Percentiles rank a stretch among this genome's conserved stretches.
phyloP scores from a whole-genome alignment of 2,329 filamentous ascomycete genomes.

The Fusarium subtropicale region DNA sequence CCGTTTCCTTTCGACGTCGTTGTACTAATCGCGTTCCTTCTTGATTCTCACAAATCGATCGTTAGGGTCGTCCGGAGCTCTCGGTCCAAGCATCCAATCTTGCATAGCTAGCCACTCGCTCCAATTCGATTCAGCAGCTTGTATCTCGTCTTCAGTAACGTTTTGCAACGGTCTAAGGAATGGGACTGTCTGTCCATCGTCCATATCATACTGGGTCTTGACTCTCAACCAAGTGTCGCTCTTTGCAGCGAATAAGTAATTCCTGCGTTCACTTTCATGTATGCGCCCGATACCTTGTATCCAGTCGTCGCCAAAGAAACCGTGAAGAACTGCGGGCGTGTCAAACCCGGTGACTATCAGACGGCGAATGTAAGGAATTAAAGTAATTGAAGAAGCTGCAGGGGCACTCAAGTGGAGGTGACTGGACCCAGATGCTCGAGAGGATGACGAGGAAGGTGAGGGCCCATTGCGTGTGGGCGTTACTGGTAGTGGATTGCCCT shows the following conservation, averaged over 20 bases:
- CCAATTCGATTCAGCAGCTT: conserved; percentile 85
- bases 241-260: conserved; percentile 96
- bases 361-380: conserved; percentile 90
- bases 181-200: conserved; percentile 83
- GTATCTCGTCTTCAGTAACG: conserved; percentile 82
- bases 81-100: conserved; percentile 96
- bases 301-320: conserved; percentile 98
- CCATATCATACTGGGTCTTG: conserved; percentile 91
- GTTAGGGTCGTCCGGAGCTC: conserved; percentile 65
- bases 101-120: conserved; percentile 97
- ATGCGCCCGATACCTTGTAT: conserved; percentile 79
- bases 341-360: conserved; percentile 94
- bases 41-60: conserved; percentile 49
- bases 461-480: conserved; percentile 52
- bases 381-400: conserved; percentile 64
- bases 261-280: conserved; percentile 89
- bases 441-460: conserved; percentile 43
- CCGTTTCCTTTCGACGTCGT: neutral
- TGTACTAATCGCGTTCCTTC: conserved; percentile 43
- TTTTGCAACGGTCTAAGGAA: conserved; percentile 87
- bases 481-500: conserved; percentile 55
- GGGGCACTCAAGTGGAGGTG: conserved; percentile 33
- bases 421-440: conserved; percentile 46
- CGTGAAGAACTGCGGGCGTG: conserved; percentile 84
- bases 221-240: conserved; percentile 90